These are phyloP conservation scores for Primulina huaijiensis DNA, from an alignment of 257 asterid species.

Conservation along the genomic window DNA sequence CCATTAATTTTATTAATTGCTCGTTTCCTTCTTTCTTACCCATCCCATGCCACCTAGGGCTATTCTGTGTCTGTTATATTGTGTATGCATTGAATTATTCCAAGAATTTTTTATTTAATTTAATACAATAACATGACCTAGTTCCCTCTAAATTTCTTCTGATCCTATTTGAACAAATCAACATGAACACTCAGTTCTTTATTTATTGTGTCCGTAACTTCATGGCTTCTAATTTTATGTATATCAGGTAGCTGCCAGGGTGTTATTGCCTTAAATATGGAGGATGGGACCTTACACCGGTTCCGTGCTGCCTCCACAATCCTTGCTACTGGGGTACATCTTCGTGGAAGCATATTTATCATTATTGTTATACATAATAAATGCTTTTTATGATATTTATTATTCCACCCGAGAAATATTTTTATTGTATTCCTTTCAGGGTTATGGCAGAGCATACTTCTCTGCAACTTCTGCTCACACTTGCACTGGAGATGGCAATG, in stretches of 20 bases:
- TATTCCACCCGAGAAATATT: conserved; percentile 1
- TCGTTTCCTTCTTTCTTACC: background rate
- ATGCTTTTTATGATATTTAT: conserved; percentile 14
- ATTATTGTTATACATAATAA: conserved; percentile 5
- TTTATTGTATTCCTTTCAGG: conserved; percentile 42
- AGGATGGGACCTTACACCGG: conserved; percentile 91
- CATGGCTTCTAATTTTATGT: conserved; percentile 5
- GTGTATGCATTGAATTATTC: conserved; percentile 1
- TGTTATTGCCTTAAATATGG: conserved; percentile 89
- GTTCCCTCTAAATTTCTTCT: background rate
- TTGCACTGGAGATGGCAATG: conserved; percentile 99
- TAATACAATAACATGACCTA: background rate
- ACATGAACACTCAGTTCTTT: background rate
- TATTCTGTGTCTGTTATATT: background rate
- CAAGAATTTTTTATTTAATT: background rate
- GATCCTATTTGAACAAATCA: background rate
- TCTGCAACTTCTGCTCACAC: conserved; percentile 99
- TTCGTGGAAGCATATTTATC: conserved; percentile 14
- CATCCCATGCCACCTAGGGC: conserved; percentile 9
- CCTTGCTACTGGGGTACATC: conserved; percentile 92
- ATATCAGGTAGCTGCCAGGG: conserved; percentile 22
- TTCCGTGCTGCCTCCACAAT: conserved; percentile 86
- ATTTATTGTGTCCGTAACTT: background rate
- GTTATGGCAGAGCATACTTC: conserved; percentile 93
- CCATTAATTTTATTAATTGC: conserved; percentile 9